phyloP scores from a whole-genome alignment of 768 basidiomycete species.

The Lactarius trivialis region DNA sequence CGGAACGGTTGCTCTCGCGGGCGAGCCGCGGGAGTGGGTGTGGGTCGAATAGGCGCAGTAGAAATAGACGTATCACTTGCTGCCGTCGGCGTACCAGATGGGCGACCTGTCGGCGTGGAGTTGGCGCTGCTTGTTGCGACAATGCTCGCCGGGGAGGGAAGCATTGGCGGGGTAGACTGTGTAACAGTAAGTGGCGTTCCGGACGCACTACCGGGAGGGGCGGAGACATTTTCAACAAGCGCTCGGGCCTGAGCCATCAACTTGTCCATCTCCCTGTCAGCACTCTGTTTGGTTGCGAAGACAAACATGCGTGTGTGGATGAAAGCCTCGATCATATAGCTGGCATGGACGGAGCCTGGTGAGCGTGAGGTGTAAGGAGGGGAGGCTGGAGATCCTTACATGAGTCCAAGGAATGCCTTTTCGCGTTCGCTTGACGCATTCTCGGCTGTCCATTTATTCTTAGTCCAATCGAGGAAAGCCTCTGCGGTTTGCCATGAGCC shows the following conservation, averaged over 20 bases:
- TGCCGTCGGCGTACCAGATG: conserved; percentile 48
- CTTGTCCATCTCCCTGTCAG: conserved; percentile 22
- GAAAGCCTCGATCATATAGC: conserved; percentile 74
- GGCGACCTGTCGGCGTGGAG: conserved; percentile 65
- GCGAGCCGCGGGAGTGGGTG: conserved; percentile 25
- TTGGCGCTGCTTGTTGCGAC: conserved; percentile 63
- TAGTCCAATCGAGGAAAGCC: conserved; percentile 66
- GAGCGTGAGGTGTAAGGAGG: conserved; percentile 28
- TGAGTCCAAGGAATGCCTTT: conserved; percentile 66
- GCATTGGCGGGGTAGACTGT: conserved; percentile 56
- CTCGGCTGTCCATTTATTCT: conserved; percentile 53
- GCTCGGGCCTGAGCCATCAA: conserved; percentile 22
- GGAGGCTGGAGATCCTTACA: conserved; percentile 45
- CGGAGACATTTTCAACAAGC: conserved; percentile 25
- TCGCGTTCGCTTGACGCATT: conserved; percentile 42
- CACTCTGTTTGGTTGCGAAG: conserved; percentile 33
- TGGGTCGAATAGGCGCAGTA: conserved; percentile 24
- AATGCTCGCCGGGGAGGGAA: conserved; percentile 72
- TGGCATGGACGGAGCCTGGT: conserved; percentile 34
- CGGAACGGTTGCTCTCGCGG: conserved; percentile 23
- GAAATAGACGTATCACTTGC: conserved; percentile 23
- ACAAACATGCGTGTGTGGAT: conserved; percentile 50
- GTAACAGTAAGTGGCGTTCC: conserved; percentile 20
- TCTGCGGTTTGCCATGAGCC: conserved; percentile 65
- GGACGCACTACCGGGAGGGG: conserved; percentile 12